A percentile compares a stretch with the other conserved stretches of the same genome.
Conservation (phyloP, 306 rosid genomes). For the Senna tora region DNA sequence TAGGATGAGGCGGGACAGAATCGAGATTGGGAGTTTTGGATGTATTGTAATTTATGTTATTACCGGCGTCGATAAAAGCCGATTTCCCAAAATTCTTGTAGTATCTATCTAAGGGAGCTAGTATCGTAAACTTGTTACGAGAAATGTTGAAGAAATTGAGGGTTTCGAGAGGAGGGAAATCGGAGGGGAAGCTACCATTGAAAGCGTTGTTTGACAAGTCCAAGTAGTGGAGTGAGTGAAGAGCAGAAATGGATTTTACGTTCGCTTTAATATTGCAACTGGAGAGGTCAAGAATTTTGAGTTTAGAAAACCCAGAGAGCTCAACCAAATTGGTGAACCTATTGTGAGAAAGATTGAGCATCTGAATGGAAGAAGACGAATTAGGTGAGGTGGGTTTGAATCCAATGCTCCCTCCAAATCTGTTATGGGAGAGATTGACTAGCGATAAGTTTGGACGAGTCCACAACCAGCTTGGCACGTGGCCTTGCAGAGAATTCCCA, state of each 20-base stretch:
- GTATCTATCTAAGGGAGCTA: slow-evolving; percentile 25
- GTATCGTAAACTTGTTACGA: slow-evolving; percentile 57
- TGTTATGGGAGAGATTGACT: slow-evolving; percentile 65
- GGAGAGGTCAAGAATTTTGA: slow-evolving; percentile 69
- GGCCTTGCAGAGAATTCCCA: slow-evolving; percentile 63
- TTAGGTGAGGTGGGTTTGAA: slow-evolving; percentile 36
- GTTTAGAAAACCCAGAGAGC: slow-evolving; percentile 58
- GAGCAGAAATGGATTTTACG: slow-evolving; percentile 60
- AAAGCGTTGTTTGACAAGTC: slow-evolving; percentile 72
- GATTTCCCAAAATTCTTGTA: slow-evolving; percentile 53
- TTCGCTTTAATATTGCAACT: slow-evolving; percentile 58
- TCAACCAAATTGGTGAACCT: slow-evolving; percentile 68
- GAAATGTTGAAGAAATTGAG: slow-evolving; percentile 72
- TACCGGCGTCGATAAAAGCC: slow-evolving; percentile 67
- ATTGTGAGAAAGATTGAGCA: slow-evolving; percentile 74
- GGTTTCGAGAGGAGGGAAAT: slow-evolving; percentile 65
- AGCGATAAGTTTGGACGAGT: slow-evolving; percentile 37
- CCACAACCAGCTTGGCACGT: slow-evolving; percentile 78
- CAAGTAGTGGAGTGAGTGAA: slow-evolving; percentile 52
- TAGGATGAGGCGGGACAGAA: neutral
- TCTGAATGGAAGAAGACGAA: slow-evolving; percentile 53
- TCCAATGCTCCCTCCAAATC: slow-evolving; percentile 71
- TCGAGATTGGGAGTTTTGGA: slow-evolving; percentile 38
- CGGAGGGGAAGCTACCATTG: slow-evolving; percentile 76
- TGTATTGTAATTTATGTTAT: slow-evolving; percentile 36